Evolutionary conservation across 2,329 filamentous ascomycete genomes (phyloP), one percentile per base, ranked within the genome.

Genomic region (Paecilomyces dactylethromorphus): DNA sequence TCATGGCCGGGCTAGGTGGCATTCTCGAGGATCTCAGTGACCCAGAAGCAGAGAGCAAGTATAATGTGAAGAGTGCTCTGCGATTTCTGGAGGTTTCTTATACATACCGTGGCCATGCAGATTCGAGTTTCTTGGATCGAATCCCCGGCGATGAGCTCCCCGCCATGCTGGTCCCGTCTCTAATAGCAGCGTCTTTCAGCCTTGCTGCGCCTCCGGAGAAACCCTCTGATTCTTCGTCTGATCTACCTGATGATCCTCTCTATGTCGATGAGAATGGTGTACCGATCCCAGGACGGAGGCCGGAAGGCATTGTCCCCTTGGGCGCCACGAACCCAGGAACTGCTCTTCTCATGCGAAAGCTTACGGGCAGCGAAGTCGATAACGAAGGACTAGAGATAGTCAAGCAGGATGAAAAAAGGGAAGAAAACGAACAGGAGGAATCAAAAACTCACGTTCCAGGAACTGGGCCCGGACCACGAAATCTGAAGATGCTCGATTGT

Each of bases 61-160:
- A 24, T 52, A 2, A 13, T 15, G 51, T 63, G 2, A 58, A 71
- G 2, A 60, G 68, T 5, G 71, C 69, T 0, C 58, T 80, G 45
- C 76, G 75, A 66, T 77, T 80, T 58, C 61, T 81, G 53, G 76
- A 81, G 58, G 66, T 80, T 22, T 78, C 75, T 50, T 81, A 79
- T 58, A 81, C 77, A 1, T 80, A 76, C 58, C 69, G 78, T 5
- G 66, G 66, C 35, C 77, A 79, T 63, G 73, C 75, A 51, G 75
- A 78, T 59, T 69, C 74, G 52, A 73, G 75, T 29, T 78, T 79
- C 62, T 67, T 78, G 65, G 67, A 64, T 29, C 73, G 74, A 58
- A 72, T 79, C 11, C 73, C 72, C 29, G 74, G 68, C 3, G 61
- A 65, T 1, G 75, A 78, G 59, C 56, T 77, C 53, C 71, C 70